These are phyloP conservation scores for Verticillium dahliae DNA, from an alignment of 2,329 filamentous ascomycete species.

Conservation along the genomic window DNA sequence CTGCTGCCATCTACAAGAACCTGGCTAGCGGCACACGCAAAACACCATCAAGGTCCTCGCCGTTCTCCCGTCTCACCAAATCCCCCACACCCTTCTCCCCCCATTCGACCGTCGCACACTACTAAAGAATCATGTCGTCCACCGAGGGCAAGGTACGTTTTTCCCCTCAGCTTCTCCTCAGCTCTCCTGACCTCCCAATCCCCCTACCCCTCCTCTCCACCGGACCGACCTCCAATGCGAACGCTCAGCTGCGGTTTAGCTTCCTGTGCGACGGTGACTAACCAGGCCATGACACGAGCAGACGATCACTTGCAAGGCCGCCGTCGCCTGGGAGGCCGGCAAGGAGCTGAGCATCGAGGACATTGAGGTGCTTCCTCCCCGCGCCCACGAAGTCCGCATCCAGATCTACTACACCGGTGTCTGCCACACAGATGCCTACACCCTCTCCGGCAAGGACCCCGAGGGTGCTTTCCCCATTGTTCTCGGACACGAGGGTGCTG, in stretches of 20 bases:
- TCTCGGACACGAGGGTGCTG: constrained; percentile 85
- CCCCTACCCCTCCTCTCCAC: constrained; percentile 1
- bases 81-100: not conserved
- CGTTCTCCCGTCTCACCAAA: not conserved
- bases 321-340: constrained; percentile 94
- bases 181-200: not conserved
- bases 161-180: not conserved
- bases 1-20: not conserved
- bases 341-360: constrained; percentile 86
- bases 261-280: not conserved
- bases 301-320: constrained; percentile 96
- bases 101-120: not conserved
- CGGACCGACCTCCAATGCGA: not conserved
- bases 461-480: constrained; percentile 90
- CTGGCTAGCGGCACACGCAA: not conserved
- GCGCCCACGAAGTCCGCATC: constrained; percentile 92
- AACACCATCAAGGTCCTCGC: constrained; percentile 12
- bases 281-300: constrained; percentile 25
- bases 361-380: constrained; percentile 83
- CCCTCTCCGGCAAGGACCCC: constrained; percentile 90
- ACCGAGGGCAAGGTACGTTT: constrained; percentile 13
- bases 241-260: constrained; percentile 5
- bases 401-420: constrained; percentile 97
- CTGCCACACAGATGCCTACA: constrained; percentile 93
- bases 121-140: constrained; percentile 10